Percentiles rank a stretch among this genome's conserved stretches.
These are phyloP conservation scores for Paraphaeosphaeria sporulosa DNA, from an alignment of 2,329 filamentous ascomycete genomes.

Conservation along the genomic window DNA sequence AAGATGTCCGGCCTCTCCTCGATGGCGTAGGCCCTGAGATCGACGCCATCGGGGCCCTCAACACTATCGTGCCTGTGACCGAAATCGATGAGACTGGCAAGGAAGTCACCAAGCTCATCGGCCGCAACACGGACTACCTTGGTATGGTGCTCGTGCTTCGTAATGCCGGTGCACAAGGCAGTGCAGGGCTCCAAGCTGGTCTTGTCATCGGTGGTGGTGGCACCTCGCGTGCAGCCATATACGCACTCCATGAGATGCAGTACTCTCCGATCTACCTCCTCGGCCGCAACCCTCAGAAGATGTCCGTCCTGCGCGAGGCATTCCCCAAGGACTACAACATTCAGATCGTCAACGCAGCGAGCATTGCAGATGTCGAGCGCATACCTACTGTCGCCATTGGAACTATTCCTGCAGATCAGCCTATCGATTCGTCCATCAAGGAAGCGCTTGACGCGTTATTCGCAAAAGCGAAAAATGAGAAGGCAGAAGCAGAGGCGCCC, in stretches of 20 bases:
- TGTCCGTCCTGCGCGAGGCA: constrained; percentile 69
- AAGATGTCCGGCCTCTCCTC: constrained; percentile 82
- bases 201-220: constrained; percentile 92
- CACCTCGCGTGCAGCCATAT: constrained; percentile 90
- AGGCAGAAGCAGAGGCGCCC: constrained; percentile 23
- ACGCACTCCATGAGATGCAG: constrained; percentile 82
- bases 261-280: constrained; percentile 88
- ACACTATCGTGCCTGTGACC: constrained; percentile 79
- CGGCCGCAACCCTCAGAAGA: constrained; percentile 75
- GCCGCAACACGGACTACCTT: constrained; percentile 95
- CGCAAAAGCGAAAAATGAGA: constrained; percentile 38
- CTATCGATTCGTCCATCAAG: constrained; percentile 76
- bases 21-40: constrained; percentile 84
- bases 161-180: constrained; percentile 63
- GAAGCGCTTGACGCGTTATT: constrained; percentile 68
- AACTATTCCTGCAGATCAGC: constrained; percentile 87
- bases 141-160: constrained; percentile 86
- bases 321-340: constrained; percentile 80
- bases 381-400: constrained; percentile 79
- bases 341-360: constrained; percentile 58
- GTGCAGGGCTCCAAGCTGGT: constrained; percentile 60
- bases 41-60: constrained; percentile 86
- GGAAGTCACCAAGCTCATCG: constrained; percentile 65
- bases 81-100: constrained; percentile 51
- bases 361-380: constrained; percentile 55